A percentile compares a stretch with the other conserved stretches of the same genome.
phyloP scores from a whole-genome alignment of 805 yeast species.

The Metschnikowia reukaufii region DNA sequence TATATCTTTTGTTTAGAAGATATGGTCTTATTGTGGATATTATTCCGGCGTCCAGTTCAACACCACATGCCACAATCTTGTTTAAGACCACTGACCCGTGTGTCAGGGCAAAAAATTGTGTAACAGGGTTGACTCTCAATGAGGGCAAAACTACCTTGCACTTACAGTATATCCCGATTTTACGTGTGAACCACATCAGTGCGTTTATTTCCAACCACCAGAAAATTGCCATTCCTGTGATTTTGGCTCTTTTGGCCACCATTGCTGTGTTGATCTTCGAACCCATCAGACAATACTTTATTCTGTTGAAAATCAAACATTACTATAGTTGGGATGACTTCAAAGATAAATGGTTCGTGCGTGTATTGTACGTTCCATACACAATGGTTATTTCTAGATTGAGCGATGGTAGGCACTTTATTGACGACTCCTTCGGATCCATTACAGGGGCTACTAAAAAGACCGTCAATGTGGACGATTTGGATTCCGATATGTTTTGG shows the following conservation, averaged over 20 bases:
- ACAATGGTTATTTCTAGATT: constrained; percentile 26
- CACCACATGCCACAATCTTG: constrained; percentile 48
- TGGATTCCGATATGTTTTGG: constrained; percentile 50
- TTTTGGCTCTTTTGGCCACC: constrained; percentile 77
- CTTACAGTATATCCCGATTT: constrained; percentile 65
- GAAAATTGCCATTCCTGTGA: constrained; percentile 75
- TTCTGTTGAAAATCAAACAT: constrained; percentile 69
- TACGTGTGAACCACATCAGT: constrained; percentile 51
- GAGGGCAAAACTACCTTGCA: constrained; percentile 59
- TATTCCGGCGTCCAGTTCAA: constrained; percentile 51
- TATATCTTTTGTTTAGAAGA: constrained; percentile 79
- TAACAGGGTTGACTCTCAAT: constrained; percentile 71
- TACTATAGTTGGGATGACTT: constrained; percentile 52
- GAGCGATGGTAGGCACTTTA: constrained; percentile 34
- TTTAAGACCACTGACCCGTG: constrained; percentile 66
- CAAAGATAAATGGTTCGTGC: constrained; percentile 34
- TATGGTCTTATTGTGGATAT: constrained; percentile 85
- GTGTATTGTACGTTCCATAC: constrained; percentile 30
- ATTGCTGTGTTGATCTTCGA: constrained; percentile 85
- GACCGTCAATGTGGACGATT: constrained; percentile 18
- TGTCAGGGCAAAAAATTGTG: constrained; percentile 84
- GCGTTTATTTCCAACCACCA: constrained; percentile 72
- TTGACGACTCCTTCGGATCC: constrained; percentile 29
- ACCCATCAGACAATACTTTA: constrained; percentile 82
- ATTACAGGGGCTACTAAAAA: constrained; percentile 16